These are phyloP conservation scores for Uronychia binucleata DNA, from an alignment of 73 alveolate species.

Conservation along the genomic window DNA sequence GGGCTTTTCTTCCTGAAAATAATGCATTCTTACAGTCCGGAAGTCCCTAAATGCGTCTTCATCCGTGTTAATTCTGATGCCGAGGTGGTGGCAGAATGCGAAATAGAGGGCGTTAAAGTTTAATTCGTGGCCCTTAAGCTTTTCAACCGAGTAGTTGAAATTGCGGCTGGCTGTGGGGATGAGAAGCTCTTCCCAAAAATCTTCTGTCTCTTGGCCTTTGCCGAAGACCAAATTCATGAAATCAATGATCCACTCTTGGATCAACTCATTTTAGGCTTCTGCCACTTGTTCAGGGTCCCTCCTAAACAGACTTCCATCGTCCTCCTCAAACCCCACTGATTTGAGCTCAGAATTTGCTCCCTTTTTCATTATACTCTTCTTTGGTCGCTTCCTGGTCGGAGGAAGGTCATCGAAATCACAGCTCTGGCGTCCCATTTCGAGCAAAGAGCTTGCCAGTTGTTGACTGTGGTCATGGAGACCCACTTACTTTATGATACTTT, in stretches of 20 bases:
- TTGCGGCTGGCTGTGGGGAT: slow-evolving; percentile 32
- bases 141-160: slow-evolving; percentile 22
- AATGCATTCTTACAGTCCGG: slow-evolving; percentile 6
- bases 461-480: slow-evolving; percentile 36
- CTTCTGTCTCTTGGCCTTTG: slow-evolving; percentile 7
- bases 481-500: slow-evolving; percentile 64
- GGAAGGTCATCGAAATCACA: background rate
- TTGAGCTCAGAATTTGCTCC: slow-evolving; percentile 5
- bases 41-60: slow-evolving; percentile 45
- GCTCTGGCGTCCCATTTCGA: slow-evolving; percentile 1
- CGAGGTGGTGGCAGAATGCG: slow-evolving; percentile 38
- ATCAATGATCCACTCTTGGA: slow-evolving; percentile 37
- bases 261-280: slow-evolving; percentile 32
- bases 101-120: slow-evolving; percentile 64
- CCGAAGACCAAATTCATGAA: slow-evolving; percentile 58
- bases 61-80: slow-evolving; percentile 37
- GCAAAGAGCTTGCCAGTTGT: slow-evolving; percentile 11
- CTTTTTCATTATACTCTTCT: background rate
- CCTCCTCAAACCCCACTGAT: slow-evolving; percentile 1
- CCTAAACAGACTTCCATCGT: no score
- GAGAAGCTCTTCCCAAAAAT: slow-evolving; percentile 53
- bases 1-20: slow-evolving; percentile 17
- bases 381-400: slow-evolving; percentile 8
- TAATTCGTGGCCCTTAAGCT: background rate
- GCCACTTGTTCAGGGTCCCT: no score